Conservation (phyloP, 202 grass and related monocot genomes). For the Zoysia matrella region DNA sequence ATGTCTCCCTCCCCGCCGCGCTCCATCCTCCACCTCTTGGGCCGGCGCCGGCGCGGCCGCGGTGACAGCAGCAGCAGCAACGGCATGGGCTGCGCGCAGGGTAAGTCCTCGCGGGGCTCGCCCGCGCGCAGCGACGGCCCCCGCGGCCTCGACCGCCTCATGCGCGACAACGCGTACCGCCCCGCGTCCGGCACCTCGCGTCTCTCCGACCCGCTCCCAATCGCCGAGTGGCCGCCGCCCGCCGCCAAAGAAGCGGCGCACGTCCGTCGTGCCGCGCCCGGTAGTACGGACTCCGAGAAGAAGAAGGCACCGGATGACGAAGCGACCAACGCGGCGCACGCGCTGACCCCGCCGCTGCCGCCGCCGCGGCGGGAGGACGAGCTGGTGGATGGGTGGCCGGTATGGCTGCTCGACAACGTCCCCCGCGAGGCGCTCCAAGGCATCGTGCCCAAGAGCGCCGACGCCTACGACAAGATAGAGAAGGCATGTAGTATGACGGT, state of each 20-base stretch:
- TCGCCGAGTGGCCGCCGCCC: neutral
- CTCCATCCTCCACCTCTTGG: neutral
- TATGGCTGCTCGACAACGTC: conserved; percentile 61
- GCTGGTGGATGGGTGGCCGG: conserved; percentile 68
- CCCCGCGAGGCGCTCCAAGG: conserved; percentile 52
- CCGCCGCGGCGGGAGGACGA: conserved; percentile 44
- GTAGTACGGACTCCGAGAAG: neutral
- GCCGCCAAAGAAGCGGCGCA: neutral
- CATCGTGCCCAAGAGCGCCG: conserved; percentile 60
- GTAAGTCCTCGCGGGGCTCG: conserved; percentile 51
- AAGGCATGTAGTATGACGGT: conserved; percentile 32
- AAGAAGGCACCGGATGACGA: neutral
- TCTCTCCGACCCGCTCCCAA: conserved; percentile 41
- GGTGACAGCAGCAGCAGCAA: neutral
- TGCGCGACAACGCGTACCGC: conserved; percentile 38
- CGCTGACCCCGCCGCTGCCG: neutral
- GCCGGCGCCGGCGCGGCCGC: neutral
- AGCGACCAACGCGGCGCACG: neutral
- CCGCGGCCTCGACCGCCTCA: conserved; percentile 42
- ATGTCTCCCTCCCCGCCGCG: too few relatives aligned
- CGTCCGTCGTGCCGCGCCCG: neutral
- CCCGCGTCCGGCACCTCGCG: neutral
- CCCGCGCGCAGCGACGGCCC: conserved; percentile 42
- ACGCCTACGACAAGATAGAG: conserved; percentile 73
- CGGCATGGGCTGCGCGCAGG: conserved; percentile 66